Evolutionary conservation across 2,329 filamentous ascomycete species (phyloP).

Genomic region (Phyllosticta ampelicida): DNA sequence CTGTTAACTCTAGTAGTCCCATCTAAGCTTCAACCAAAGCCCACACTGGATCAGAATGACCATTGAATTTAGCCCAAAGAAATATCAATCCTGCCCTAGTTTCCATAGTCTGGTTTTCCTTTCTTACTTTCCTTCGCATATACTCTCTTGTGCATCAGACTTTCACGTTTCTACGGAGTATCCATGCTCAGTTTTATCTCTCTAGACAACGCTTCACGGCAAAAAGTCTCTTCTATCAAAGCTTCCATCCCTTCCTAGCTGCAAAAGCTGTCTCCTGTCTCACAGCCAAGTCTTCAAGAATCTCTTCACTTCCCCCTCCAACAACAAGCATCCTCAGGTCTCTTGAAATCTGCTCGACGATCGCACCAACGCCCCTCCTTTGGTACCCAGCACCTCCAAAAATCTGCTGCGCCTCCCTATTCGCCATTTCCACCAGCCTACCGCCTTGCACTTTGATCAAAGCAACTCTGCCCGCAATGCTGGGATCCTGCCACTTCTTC

Average conservation of each 20-base stretch:
- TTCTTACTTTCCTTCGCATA: too few species aligned
- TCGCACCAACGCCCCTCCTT: conserved; percentile 35
- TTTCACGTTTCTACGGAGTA: too few species aligned
- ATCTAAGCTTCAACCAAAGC: too few species aligned
- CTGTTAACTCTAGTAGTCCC: too few species aligned
- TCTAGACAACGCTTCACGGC: too few species aligned
- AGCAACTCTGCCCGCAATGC: conserved; percentile 30
- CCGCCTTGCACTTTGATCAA: conserved; percentile 41
- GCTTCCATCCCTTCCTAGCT: conserved; percentile 35
- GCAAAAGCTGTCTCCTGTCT: conserved; percentile 35
- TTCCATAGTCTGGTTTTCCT: too few species aligned
- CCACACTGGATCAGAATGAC: too few species aligned
- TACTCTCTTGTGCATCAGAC: too few species aligned
- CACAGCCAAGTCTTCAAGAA: conserved; percentile 42
- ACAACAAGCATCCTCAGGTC: conserved; percentile 42
- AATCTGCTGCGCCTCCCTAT: conserved; percentile 44
- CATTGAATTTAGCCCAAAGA: too few species aligned
- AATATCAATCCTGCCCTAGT: too few species aligned
- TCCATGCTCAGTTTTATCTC: too few species aligned
- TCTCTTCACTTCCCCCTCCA: conserved; percentile 43
- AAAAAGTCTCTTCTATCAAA: conserved; percentile 16
- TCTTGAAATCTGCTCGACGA: conserved; percentile 44
- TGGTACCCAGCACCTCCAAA: conserved; percentile 45
- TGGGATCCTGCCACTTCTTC: conserved; percentile 28
- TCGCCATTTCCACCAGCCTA: conserved; percentile 39